Evolutionary conservation across 1,139 yeast species (phyloP).

Genomic region (Kodamaea fungicola): DNA sequence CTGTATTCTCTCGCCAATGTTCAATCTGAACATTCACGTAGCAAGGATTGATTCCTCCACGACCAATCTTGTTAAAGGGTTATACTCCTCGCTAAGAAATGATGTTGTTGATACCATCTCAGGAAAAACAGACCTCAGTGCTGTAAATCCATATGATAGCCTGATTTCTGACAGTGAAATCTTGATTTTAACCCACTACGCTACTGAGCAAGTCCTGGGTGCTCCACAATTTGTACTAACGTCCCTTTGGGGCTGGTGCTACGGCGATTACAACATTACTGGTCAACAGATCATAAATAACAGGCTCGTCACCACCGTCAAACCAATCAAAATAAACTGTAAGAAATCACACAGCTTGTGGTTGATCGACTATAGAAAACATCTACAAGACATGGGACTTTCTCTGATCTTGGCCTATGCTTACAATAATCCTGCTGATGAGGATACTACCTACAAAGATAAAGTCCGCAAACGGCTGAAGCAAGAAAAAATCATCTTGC

Average conservation of each 20-base stretch:
- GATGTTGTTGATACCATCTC: background rate
- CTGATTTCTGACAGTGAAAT: constrained; percentile 52
- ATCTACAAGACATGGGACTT: constrained; percentile 39
- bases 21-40: constrained; percentile 26
- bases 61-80: constrained; percentile 48
- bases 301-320: background rate
- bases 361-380: constrained; percentile 45
- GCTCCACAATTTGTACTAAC: constrained; percentile 51
- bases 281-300: background rate
- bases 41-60: constrained; percentile 47
- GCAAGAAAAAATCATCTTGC: constrained; percentile 20
- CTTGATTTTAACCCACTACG: constrained; percentile 42
- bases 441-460: constrained; percentile 18
- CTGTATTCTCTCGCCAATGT: constrained; percentile 28
- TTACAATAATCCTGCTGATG: constrained; percentile 18
- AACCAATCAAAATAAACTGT: background rate
- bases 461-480: constrained; percentile 16
- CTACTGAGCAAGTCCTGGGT: constrained; percentile 42
- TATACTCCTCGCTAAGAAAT: constrained; percentile 27
- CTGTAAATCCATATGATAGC: constrained; percentile 25
- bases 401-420: constrained; percentile 49
- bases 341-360: background rate
- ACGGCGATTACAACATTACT: constrained; percentile 34
- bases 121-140: background rate
- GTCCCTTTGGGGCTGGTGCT: constrained; percentile 46